Conservation (phyloP, 2,329 filamentous ascomycete species). For the Ustulina deusta region DNA sequence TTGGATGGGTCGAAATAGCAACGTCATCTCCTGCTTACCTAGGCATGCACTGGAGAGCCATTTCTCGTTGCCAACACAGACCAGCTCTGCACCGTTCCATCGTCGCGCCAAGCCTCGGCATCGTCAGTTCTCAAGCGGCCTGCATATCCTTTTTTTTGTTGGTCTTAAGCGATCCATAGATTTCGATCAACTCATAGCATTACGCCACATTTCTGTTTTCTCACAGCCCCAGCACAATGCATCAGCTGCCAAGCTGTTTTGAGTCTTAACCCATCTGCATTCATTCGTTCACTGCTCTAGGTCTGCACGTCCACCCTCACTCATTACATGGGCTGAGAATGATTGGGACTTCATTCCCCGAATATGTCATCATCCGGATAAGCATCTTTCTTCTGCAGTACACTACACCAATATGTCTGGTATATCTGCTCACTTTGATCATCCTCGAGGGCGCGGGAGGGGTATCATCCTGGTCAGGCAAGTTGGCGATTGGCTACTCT, state of each 20-base stretch:
- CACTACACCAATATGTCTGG: constrained; percentile 56
- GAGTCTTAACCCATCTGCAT: not conserved
- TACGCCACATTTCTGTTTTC: not conserved
- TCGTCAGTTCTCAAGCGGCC: not conserved
- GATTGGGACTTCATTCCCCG: constrained; percentile 51
- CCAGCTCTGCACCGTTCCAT: not conserved
- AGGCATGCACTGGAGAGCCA: not conserved
- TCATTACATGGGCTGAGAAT: constrained; percentile 37
- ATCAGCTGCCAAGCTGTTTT: not conserved
- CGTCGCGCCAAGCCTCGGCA: not conserved
- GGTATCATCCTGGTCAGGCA: constrained; percentile 40
- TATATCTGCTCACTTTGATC: constrained; percentile 47
- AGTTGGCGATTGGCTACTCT: constrained; percentile 49
- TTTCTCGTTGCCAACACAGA: not conserved
- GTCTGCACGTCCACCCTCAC: not conserved
- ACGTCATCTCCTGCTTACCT: not conserved
- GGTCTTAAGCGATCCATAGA: too few species aligned
- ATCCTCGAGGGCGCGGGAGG: constrained; percentile 37
- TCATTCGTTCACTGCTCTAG: not conserved
- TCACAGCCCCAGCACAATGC: not conserved
- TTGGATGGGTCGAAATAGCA: not conserved
- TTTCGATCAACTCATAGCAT: not conserved
- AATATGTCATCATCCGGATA: constrained; percentile 60
- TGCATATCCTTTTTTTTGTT: not conserved
- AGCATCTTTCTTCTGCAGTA: constrained; percentile 59